Base-by-base conservation (phyloP, 2,329 filamentous ascomycete genomes). In the Clathrospora elynae region DNA sequence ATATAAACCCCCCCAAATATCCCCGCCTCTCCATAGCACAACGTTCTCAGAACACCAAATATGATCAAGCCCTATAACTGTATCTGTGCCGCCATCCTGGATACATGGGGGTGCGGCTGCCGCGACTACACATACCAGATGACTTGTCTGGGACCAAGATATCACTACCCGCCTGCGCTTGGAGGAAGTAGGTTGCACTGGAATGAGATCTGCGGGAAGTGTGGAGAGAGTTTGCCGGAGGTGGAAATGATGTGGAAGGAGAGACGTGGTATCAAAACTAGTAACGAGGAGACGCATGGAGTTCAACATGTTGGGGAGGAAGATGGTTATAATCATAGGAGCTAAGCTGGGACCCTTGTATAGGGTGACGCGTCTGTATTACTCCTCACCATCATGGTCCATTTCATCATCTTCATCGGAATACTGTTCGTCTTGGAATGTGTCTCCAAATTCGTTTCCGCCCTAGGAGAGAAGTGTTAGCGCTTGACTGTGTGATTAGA, bases 41-140 rank as follows among this genome's bases (percentile, higher is more conserved):
- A n/a, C n/a, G n/a, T n/a, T n/a, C n/a, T n/a, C n/a, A n/a, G n/a
- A n/a, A n/a, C n/a, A n/a, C n/a, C n/a, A n/a, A n/a, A n/a, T n/a
- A n/a, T n/a, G n/a, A n/a, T n/a, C n/a, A n/a, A n/a, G n/a, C n/a
- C n/a, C n/a, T n/a, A n/a, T n/a, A 41, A 35, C 26, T 46, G 36
- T 14, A 32, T 26, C 3, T 46, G 42, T 26, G 13, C 25, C 6
- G 42, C 36, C 4, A 23, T 12, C 4, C 13, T 18, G 1, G 17
- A 34, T 9, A 18, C 32, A 5, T 46, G 26, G 31, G 26, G 30
- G 5, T 46, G 42, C 14, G 20, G 37, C 17, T 46, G 17, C 12
- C 36, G 33, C 7, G 24, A 12, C 6, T 31, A 35, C 3, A 5
- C 9, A 0, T 41, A 41, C 25, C 12, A 18, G 1, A 7, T 17